phyloP scores from a whole-genome alignment of 306 rosid species.

The Vigna hirtella region DNA sequence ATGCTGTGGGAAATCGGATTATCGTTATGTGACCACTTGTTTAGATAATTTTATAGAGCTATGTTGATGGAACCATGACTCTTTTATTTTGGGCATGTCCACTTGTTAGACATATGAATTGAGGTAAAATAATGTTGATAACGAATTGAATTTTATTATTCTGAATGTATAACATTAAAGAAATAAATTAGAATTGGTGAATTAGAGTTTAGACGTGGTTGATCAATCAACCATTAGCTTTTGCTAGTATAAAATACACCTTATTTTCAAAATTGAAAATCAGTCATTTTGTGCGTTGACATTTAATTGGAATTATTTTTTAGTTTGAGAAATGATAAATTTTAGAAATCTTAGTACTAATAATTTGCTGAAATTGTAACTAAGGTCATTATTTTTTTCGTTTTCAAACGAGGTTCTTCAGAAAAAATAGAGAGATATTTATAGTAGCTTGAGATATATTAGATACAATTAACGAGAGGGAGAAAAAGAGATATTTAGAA shows the following conservation, averaged over 20 bases:
- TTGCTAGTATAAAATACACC: too few relatives aligned
- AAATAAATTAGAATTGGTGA: neutral
- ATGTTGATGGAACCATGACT: neutral
- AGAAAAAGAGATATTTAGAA: too few relatives aligned
- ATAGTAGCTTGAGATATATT: too few relatives aligned
- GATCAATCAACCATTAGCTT: neutral
- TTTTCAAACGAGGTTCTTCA: too few relatives aligned
- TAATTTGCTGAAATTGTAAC: too few relatives aligned
- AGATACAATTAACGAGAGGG: too few relatives aligned
- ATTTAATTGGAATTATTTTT: neutral
- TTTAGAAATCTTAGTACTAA: too few relatives aligned
- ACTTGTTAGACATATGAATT: neutral
- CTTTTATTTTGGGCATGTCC: slow-evolving; percentile 11
- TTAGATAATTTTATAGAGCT: slow-evolving; percentile 18
- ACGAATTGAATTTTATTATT: neutral
- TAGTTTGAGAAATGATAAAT: neutral
- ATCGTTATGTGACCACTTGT: slow-evolving; percentile 18
- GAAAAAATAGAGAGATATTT: too few relatives aligned
- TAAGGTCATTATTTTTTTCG: too few relatives aligned
- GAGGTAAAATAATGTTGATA: neutral
- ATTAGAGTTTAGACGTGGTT: neutral
- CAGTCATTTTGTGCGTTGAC: neutral
- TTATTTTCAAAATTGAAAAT: neutral
- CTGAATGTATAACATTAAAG: neutral
- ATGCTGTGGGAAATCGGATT: slow-evolving; percentile 33